Evolutionary conservation across 257 asterid genomes (phyloP).

Genomic region (Anisodus acutangulus): DNA sequence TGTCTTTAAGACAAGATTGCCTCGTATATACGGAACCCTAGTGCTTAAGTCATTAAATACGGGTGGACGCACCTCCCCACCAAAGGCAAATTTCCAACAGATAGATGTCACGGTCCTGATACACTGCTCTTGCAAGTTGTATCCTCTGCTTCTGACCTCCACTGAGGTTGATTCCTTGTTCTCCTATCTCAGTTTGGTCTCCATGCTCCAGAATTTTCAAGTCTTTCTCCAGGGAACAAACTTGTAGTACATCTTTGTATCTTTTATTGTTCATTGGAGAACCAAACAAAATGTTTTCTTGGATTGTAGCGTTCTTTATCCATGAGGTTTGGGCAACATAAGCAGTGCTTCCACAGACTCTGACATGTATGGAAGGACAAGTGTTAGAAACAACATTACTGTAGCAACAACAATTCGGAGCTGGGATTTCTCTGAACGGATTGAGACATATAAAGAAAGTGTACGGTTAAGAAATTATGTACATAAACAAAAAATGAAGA

Average conservation of each 20-base stretch:
- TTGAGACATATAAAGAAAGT: too few species aligned
- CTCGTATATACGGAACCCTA: too few species aligned
- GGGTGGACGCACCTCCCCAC: too few species aligned
- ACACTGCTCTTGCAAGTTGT: slow-evolving; percentile 80
- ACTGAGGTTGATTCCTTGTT: slow-evolving; percentile 74
- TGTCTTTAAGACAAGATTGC: too few species aligned
- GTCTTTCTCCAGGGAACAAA: slow-evolving; percentile 69
- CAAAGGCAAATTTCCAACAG: too few species aligned
- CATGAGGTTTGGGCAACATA: slow-evolving; percentile 73
- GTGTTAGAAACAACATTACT: neutral
- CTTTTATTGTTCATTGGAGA: slow-evolving; percentile 54
- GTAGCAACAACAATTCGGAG: neutral
- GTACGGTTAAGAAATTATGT: too few species aligned
- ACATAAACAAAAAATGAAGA: too few species aligned
- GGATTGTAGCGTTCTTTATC: slow-evolving; percentile 72
- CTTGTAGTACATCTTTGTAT: slow-evolving; percentile 52
- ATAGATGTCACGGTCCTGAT: slow-evolving; percentile 74
- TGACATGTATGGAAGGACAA: slow-evolving; percentile 45
- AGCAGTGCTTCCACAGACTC: slow-evolving; percentile 70
- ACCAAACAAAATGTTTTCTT: slow-evolving; percentile 72
- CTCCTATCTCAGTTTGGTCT: slow-evolving; percentile 74
- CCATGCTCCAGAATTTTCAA: slow-evolving; percentile 64
- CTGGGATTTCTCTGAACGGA: too few species aligned
- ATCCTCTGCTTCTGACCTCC: slow-evolving; percentile 85
- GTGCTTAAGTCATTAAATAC: too few species aligned